Conservation (phyloP, 257 asterid species). For the Salvia hispanica region DNA sequence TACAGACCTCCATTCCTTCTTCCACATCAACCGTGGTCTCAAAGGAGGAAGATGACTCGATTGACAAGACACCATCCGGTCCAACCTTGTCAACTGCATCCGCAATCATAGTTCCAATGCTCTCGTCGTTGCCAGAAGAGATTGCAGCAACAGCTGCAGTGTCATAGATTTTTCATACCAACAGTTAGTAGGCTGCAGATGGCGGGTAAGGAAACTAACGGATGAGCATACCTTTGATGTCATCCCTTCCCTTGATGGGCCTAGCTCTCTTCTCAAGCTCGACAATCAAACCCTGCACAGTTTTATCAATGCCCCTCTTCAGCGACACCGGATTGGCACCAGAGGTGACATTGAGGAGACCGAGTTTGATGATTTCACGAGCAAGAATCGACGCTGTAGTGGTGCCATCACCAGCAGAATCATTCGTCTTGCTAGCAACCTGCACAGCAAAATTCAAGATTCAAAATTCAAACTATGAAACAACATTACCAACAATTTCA, state of each 20-base stretch:
- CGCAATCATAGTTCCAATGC: slow-evolving; percentile 83
- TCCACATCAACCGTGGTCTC: slow-evolving; percentile 96
- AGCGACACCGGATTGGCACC: slow-evolving; percentile 95
- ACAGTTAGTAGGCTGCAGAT: slow-evolving; percentile 3
- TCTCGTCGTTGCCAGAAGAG: slow-evolving; percentile 91
- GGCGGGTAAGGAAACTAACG: not conserved
- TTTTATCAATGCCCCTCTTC: slow-evolving; percentile 92
- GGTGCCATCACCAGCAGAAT: slow-evolving; percentile 99
- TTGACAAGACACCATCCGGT: slow-evolving; percentile 96
- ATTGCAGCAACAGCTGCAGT: slow-evolving; percentile 85
- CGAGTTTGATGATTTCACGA: slow-evolving; percentile 92
- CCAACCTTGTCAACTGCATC: slow-evolving; percentile 99
- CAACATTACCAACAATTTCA: not conserved
- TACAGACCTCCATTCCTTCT: slow-evolving; percentile 97
- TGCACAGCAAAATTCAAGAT: slow-evolving; percentile 36
- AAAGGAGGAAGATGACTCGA: slow-evolving; percentile 94
- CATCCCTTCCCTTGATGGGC: slow-evolving; percentile 94
- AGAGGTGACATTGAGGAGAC: slow-evolving; percentile 88
- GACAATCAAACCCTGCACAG: slow-evolving; percentile 66
- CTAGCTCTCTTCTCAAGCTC: slow-evolving; percentile 90
- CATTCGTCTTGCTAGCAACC: slow-evolving; percentile 99
- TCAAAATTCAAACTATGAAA: slow-evolving; percentile 15
- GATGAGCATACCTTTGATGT: slow-evolving; percentile 69
- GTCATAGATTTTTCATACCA: not conserved
- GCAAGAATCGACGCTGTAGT: slow-evolving; percentile 96